phyloP scores from a whole-genome alignment of 2,329 filamentous ascomycete genomes.

The Verticillium nubilum region DNA sequence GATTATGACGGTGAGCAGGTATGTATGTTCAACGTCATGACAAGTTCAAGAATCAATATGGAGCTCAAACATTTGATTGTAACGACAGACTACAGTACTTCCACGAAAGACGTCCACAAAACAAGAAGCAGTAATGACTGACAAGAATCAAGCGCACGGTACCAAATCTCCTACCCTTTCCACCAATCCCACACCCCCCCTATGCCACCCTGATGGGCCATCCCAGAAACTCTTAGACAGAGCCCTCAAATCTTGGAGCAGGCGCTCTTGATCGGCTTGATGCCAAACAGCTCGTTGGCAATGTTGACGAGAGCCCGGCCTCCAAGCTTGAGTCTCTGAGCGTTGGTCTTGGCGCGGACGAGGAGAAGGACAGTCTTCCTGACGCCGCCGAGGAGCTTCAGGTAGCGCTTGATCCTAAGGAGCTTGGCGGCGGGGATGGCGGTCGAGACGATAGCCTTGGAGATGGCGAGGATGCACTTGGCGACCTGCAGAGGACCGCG shows the following conservation, averaged over 20 bases:
- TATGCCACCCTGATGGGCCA: not conserved
- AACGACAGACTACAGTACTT: too few relatives aligned
- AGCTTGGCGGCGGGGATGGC: conserved; percentile 17
- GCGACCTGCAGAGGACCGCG: conserved; percentile 13
- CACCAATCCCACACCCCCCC: not conserved
- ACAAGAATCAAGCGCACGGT: too few relatives aligned
- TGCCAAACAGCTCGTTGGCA: conserved; percentile 14
- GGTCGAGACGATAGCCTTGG: conserved; percentile 14
- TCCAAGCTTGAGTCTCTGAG: conserved; percentile 15
- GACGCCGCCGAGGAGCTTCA: conserved; percentile 17
- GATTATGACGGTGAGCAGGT: too few relatives aligned
- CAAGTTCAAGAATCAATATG: too few relatives aligned
- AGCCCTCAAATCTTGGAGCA: conserved; percentile 9
- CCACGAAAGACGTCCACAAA: too few relatives aligned
- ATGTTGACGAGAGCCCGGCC: conserved; percentile 14
- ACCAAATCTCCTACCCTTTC: not conserved
- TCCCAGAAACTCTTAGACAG: too few relatives aligned
- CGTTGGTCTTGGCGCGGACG: conserved; percentile 12
- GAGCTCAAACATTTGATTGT: too few relatives aligned
- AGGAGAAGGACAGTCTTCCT: conserved; percentile 17
- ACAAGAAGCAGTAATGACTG: too few relatives aligned
- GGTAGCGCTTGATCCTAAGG: conserved; percentile 18
- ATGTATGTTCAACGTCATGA: too few relatives aligned
- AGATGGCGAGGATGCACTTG: conserved; percentile 16
- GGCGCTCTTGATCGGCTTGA: conserved; percentile 13